These are phyloP conservation scores for Dryas integrifolia DNA, from an alignment of 331 rosid genomes.

Conservation along the genomic window DNA sequence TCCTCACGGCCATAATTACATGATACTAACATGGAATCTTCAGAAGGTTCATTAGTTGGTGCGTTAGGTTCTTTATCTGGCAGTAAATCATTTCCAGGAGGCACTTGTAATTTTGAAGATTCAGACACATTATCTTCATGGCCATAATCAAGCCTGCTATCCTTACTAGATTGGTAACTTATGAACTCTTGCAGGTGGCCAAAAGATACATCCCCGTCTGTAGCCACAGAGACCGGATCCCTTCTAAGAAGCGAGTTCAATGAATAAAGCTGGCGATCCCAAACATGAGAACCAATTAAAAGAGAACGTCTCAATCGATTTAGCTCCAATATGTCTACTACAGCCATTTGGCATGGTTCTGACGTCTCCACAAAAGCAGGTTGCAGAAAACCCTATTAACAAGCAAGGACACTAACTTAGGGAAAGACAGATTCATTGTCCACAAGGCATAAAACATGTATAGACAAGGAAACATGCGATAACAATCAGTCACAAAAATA, in stretches of 20 bases:
- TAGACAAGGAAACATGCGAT: constrained; percentile 10
- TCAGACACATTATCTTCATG: constrained; percentile 32
- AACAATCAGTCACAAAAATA: constrained; percentile 3
- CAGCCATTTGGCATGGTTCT: constrained; percentile 37
- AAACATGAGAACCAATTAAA: constrained; percentile 70
- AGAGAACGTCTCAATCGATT: constrained; percentile 80
- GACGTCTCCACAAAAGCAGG: constrained; percentile 48
- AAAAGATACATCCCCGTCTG: constrained; percentile 36
- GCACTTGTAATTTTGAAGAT: constrained; percentile 41
- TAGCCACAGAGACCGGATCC: constrained; percentile 38
- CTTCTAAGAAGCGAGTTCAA: constrained; percentile 58
- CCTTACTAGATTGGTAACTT: constrained; percentile 41
- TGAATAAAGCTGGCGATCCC: constrained; percentile 77
- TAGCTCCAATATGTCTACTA: constrained; percentile 67
- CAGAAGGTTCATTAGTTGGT: constrained; percentile 31
- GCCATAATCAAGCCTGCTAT: constrained; percentile 29
- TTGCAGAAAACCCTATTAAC: constrained; percentile 54
- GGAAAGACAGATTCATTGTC: constrained; percentile 8
- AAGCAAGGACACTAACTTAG: constrained; percentile 14
- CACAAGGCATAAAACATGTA: not conserved
- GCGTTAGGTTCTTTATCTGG: constrained; percentile 31
- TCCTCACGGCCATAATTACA: constrained; percentile 33
- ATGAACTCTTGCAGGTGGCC: constrained; percentile 39
- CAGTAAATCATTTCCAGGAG: constrained; percentile 33
- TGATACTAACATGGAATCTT: constrained; percentile 25